These are phyloP conservation scores for Volvox carteri DNA, from an alignment of 163 green algal genomes.

Conservation along the genomic window DNA sequence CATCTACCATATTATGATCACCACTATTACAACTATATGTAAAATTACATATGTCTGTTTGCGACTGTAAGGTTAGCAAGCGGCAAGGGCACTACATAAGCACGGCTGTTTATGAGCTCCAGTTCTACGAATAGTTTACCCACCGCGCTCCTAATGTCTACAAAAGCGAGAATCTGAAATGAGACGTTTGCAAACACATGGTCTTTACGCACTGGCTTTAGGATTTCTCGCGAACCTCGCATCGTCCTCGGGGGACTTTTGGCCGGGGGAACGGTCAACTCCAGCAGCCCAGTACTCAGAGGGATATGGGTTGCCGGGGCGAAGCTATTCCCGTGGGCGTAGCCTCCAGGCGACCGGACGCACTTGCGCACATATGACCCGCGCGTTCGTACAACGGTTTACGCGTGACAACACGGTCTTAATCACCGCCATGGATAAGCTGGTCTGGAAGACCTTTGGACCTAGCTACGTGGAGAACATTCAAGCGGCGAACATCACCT, in stretches of 20 bases:
- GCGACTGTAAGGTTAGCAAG: not conserved
- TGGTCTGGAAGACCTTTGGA: slow-evolving; percentile 57
- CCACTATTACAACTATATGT: not conserved
- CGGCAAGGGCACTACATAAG: not conserved
- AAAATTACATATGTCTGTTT: not conserved
- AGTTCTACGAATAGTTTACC: not conserved
- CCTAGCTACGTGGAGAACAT: slow-evolving; percentile 62
- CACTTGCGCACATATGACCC: slow-evolving; percentile 3
- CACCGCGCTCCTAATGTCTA: too few species aligned
- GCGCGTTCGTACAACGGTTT: slow-evolving; percentile 28
- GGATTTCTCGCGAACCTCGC: not conserved
- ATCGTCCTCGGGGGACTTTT: not conserved
- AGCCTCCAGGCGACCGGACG: not conserved
- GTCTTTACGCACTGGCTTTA: not conserved
- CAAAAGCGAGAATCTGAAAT: too few species aligned
- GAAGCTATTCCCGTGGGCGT: not conserved
- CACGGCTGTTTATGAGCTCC: not conserved
- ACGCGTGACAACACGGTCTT: slow-evolving; percentile 52
- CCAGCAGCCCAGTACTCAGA: not conserved
- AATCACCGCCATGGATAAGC: slow-evolving; percentile 50
- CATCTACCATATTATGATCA: not conserved
- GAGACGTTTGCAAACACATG: not conserved
- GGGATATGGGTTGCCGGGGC: not conserved
- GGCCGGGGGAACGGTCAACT: not conserved
- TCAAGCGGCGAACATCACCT: slow-evolving; percentile 55